Evolutionary conservation across 306 rosid genomes (phyloP).

Genomic region (Carpinus fangiana): DNA sequence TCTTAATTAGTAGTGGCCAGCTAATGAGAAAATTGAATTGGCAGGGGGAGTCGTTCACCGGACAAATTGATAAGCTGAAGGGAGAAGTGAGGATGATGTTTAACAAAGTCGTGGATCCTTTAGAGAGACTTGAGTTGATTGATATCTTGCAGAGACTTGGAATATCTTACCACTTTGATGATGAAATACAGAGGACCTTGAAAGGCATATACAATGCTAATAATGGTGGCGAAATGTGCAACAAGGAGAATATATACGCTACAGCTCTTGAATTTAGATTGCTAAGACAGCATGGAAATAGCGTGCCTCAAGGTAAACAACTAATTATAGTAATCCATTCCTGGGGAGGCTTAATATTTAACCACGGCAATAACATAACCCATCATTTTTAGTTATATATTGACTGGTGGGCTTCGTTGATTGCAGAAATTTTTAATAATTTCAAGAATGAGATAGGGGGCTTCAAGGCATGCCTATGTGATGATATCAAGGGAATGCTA

Average conservation of each 20-base stretch:
- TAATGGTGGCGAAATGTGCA: background rate
- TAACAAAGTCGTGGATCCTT: background rate
- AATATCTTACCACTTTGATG: slow-evolving; percentile 21
- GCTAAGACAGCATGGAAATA: background rate
- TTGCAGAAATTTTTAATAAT: slow-evolving; percentile 16
- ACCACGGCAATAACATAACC: background rate
- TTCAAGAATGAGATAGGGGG: slow-evolving; percentile 8
- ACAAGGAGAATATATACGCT: slow-evolving; percentile 5
- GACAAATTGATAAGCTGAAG: background rate
- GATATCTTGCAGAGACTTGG: slow-evolving; percentile 26
- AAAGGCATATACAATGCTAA: background rate
- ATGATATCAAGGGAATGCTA: slow-evolving; percentile 20
- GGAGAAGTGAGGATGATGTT: slow-evolving; percentile 10
- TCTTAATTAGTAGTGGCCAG: too few species aligned
- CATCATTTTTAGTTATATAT: background rate
- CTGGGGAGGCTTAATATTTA: background rate
- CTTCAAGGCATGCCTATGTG: background rate
- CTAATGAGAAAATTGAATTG: background rate
- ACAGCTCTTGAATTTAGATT: slow-evolving; percentile 27
- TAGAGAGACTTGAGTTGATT: slow-evolving; percentile 21
- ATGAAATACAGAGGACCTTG: slow-evolving; percentile 5
- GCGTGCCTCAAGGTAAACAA: background rate
- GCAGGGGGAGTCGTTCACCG: slow-evolving; percentile 10
- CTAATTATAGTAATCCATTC: background rate
- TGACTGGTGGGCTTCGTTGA: too few species aligned